Percentiles rank a stretch among this genome's conserved stretches.
These are phyloP conservation scores for Aegilops longissima DNA, from an alignment of 176 grass and related monocot species.

Conservation along the genomic window DNA sequence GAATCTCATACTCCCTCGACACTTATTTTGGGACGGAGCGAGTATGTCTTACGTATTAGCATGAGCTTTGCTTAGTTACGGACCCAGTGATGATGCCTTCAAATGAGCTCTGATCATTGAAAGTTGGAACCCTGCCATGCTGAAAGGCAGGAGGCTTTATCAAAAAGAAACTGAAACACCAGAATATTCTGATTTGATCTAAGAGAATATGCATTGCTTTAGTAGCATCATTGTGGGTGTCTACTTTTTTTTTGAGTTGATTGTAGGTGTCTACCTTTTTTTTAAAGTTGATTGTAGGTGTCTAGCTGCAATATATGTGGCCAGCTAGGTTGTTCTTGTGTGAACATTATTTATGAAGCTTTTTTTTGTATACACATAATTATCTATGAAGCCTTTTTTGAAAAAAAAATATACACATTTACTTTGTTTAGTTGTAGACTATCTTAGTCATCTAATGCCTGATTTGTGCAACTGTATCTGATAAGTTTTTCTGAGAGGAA, in stretches of 20 bases:
- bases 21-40: too few relatives aligned
- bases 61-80: background rate
- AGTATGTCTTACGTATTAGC: background rate
- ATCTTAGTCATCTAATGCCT: background rate
- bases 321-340: background rate
- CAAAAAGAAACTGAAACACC: conserved; percentile 14
- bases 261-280: background rate
- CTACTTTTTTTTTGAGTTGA: too few relatives aligned
- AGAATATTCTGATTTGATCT: conserved; percentile 22
- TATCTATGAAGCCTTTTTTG: too few relatives aligned
- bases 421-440: background rate
- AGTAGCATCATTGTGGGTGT: background rate
- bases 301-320: background rate
- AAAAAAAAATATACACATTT: background rate
- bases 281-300: too few relatives aligned
- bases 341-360: background rate
- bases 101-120: background rate
- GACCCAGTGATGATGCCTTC: background rate
- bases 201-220: background rate
- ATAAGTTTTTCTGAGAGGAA: background rate
- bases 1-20: background rate
- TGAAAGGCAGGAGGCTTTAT: background rate
- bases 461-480: background rate
- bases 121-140: background rate
- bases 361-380: background rate